These are phyloP conservation scores for Cryptosporidium felis DNA, from an alignment of 169 alveolate genomes.

Conservation along the genomic window DNA sequence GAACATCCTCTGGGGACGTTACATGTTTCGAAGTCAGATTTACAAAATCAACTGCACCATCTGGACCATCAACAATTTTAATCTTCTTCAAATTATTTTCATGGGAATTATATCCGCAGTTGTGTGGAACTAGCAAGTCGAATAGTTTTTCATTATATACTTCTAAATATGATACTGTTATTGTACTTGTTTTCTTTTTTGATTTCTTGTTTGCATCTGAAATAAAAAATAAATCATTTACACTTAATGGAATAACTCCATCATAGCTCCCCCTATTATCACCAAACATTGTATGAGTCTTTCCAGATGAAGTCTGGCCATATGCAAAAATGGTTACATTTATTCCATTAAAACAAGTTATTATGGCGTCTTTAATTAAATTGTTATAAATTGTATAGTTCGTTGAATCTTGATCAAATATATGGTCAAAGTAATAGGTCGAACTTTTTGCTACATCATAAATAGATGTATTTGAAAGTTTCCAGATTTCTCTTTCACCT, in stretches of 20 bases:
- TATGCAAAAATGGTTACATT: constrained; percentile 89
- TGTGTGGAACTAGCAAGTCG: constrained; percentile 72
- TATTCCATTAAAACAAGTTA: constrained; percentile 84
- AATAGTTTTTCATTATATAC: constrained; percentile 77
- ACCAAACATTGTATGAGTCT: constrained; percentile 87
- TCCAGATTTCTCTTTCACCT: constrained; percentile 16
- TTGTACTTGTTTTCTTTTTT: not conserved
- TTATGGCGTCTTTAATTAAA: constrained; percentile 76
- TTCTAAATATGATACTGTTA: constrained; percentile 74
- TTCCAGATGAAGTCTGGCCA: constrained; percentile 92
- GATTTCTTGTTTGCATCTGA: not conserved
- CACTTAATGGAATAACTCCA: constrained; percentile 53
- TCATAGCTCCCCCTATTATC: constrained; percentile 65
- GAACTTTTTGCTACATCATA: constrained; percentile 2
- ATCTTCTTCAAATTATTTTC: constrained; percentile 13
- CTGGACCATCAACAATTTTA: constrained; percentile 56
- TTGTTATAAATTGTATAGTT: constrained; percentile 18
- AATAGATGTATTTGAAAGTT: constrained; percentile 24
- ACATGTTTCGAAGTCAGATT: constrained; percentile 36
- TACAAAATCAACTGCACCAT: constrained; percentile 45
- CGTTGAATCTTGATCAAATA: constrained; percentile 38
- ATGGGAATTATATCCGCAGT: not conserved
- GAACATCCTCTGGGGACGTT: constrained; percentile 39
- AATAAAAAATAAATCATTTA: constrained; percentile 27
- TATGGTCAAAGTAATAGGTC: constrained; percentile 26